Percentiles rank a stretch among this genome's conserved stretches.
phyloP scores from a whole-genome alignment of 495 filamentous ascomycete genomes.

The Lepidopterella palustris region DNA sequence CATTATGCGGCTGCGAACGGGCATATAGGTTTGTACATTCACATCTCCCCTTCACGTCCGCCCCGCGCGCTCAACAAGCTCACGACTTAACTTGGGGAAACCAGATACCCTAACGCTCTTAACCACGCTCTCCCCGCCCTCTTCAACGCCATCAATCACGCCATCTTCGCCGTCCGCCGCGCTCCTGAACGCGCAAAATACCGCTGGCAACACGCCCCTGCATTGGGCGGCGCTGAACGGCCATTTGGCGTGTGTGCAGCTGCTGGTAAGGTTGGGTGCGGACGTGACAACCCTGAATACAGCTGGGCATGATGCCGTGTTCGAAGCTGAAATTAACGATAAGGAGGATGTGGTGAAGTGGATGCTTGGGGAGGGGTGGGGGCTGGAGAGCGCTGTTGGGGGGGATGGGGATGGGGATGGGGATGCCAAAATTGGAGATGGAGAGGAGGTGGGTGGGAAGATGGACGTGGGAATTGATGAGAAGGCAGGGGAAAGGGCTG shows the following conservation, averaged over 20 bases:
- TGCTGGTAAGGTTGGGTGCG: slow-evolving; percentile 65
- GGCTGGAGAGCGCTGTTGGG: slow-evolving; percentile 43
- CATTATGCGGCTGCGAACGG: slow-evolving; percentile 92
- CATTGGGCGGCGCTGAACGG: slow-evolving; percentile 92
- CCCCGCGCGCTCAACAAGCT: background rate
- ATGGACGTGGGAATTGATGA: background rate
- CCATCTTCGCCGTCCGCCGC: slow-evolving; percentile 35
- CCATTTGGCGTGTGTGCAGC: slow-evolving; percentile 70
- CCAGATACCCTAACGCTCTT: background rate
- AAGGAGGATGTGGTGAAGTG: slow-evolving; percentile 62
- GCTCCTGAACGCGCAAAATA: slow-evolving; percentile 60
- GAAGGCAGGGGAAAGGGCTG: too few species aligned
- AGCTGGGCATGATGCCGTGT: slow-evolving; percentile 78
- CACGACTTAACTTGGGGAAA: background rate
- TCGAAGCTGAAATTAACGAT: slow-evolving; percentile 70
- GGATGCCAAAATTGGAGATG: background rate
- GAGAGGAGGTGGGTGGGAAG: background rate
- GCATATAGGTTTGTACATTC: slow-evolving; percentile 53
- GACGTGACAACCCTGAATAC: slow-evolving; percentile 68
- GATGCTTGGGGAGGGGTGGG: slow-evolving; percentile 50
- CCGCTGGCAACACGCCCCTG: slow-evolving; percentile 77
- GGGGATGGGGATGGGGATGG: slow-evolving; percentile 18
- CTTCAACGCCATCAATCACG: slow-evolving; percentile 21
- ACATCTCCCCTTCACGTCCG: background rate
- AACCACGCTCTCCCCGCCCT: slow-evolving; percentile 30